A percentile compares a stretch with the other conserved stretches of the same genome.
Conservation (phyloP, 768 basidiomycete species). For the Lepiota venenata region DNA sequence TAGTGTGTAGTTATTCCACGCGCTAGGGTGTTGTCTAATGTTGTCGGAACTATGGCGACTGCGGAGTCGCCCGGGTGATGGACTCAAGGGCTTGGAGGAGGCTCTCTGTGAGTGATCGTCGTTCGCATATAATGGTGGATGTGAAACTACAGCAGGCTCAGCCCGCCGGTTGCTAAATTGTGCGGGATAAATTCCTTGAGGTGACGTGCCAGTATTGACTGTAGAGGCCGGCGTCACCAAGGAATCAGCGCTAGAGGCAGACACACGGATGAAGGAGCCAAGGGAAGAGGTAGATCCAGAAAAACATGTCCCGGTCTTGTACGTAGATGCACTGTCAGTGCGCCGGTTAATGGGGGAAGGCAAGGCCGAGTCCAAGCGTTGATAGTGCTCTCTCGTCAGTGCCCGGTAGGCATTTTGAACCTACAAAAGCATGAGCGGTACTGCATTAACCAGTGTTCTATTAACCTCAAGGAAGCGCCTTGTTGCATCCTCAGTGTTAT, state of each 20-base stretch:
- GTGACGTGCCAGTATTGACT: constrained; percentile 13
- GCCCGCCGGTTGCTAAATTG: constrained; percentile 7
- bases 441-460: constrained; percentile 2
- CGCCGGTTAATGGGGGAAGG: not conserved
- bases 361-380: constrained; percentile 13
- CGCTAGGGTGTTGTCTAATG: not conserved
- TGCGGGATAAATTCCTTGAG: constrained; percentile 19
- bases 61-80: not conserved
- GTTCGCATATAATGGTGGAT: not conserved
- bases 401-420: constrained; percentile 55
- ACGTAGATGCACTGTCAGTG: constrained; percentile 3
- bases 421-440: constrained; percentile 24
- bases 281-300: constrained; percentile 18
- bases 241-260: constrained; percentile 25
- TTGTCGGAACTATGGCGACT: constrained; percentile 3
- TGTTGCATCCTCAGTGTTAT: constrained; percentile 48
- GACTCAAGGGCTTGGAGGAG: not conserved
- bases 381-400: constrained; percentile 38
- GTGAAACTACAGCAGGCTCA: not conserved
- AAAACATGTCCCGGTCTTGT: constrained; percentile 23
- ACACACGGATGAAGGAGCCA: constrained; percentile 26
- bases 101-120: constrained; percentile 2
- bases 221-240: constrained; percentile 28
- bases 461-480: constrained; percentile 57
- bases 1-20: constrained; percentile 1